Base-by-base conservation (phyloP, 2,329 filamentous ascomycete genomes). In the Endoconidiophora polonica region DNA sequence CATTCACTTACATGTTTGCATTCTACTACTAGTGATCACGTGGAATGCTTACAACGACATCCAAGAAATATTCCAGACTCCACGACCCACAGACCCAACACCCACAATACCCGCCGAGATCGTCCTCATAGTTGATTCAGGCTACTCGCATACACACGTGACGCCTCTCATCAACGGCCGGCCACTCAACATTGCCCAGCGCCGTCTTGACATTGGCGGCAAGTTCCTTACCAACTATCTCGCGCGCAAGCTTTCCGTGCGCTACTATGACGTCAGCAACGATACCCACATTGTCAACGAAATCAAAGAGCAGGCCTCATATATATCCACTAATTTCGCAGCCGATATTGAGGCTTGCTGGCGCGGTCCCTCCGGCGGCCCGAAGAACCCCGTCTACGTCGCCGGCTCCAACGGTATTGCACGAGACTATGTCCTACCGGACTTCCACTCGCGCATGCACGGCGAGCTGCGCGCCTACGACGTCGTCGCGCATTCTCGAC, bases 181-280 rank as follows among this genome's bases (percentile, higher is more conserved):
- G 22, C 81, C 90, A 1, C 65, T 96, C 4, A 86, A 95, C 56
- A 70, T 79, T 0, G 87, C 84, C 0, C 77, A 94, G 49, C 80
- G 90, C 18, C 76, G 91, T 38, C 77, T 98, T 44, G 87, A 95
- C 49, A 74, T 96, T 5, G 91, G 91, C 41, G 91, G 91, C 52
- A 96, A 94, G 65, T 76, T 94, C 47, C 68, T 98, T 54, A 95
- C 90, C 20, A 96, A 96, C 62, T 83, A 94, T 61, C 72, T 98
- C 33, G 90, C 91, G 44, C 84, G 91, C 51, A 73, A 94, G 14
- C 78, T 96, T 16, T 95, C 88, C 1, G 73, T 93, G 12, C 81
- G 91, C 5, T 87, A 95, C 60, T 94, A 93, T 64, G 90, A 95
- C 62, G 88, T 98, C 78, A 79, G 91, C 55, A 88, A 94, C 62